phyloP scores from a whole-genome alignment of 495 filamentous ascomycete genomes.

The Aspergillus asperescens region DNA sequence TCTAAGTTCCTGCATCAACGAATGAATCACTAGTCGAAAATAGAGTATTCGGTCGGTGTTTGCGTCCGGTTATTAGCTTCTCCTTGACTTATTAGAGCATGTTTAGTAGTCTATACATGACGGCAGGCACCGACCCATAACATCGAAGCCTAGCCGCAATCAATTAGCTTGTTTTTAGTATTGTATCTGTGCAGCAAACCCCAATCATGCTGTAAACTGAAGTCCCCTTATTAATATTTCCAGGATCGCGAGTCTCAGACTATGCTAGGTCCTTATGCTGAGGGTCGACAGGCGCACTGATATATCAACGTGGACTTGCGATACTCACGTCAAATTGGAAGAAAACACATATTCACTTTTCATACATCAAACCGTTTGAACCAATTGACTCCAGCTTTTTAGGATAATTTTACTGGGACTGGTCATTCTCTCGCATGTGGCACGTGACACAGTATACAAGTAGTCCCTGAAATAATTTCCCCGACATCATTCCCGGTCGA shows the following conservation, averaged over 20 bases:
- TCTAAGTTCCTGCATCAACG: constrained; percentile 31
- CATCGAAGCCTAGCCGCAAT: constrained; percentile 25
- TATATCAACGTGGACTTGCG: neutral
- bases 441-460: constrained; percentile 1
- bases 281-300: neutral
- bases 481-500: neutral
- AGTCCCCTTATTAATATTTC: neutral
- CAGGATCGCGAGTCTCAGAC: too few relatives aligned
- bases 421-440: neutral
- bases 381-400: too few relatives aligned
- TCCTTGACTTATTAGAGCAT: constrained; percentile 33
- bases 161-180: neutral
- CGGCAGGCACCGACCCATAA: constrained; percentile 29
- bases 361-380: too few relatives aligned
- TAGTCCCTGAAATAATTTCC: neutral
- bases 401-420: too few relatives aligned
- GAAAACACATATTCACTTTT: neutral
- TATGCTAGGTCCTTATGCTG: too few relatives aligned
- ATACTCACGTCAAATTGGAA: neutral
- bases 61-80: constrained; percentile 26
- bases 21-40: constrained; percentile 20
- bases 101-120: constrained; percentile 40
- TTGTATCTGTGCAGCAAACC: neutral
- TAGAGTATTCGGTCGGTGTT: constrained; percentile 34
- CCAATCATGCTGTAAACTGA: neutral